Conservation (phyloP, 1,284 basidiomycete species). For the Cerioporus squamosus region DNA sequence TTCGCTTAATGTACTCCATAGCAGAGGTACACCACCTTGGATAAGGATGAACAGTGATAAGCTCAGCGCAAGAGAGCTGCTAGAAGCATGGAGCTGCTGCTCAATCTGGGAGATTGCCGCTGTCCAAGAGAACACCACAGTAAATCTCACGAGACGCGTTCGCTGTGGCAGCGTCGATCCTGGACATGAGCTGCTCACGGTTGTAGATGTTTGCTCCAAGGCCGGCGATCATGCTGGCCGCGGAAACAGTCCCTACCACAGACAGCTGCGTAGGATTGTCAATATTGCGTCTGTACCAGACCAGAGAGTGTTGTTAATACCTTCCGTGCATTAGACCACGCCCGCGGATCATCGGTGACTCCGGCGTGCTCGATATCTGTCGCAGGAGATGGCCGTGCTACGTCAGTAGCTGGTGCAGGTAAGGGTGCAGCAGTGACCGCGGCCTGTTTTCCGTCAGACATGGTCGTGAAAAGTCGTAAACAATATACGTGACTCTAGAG, state of each 20-base stretch:
- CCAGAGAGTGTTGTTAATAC: conserved; percentile 34
- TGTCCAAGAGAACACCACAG: neutral
- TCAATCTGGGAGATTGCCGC: conserved; percentile 74
- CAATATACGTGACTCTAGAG: neutral
- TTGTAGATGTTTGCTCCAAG: conserved; percentile 73
- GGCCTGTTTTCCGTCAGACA: conserved; percentile 7
- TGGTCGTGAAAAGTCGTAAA: neutral
- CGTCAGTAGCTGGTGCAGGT: neutral
- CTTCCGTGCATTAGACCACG: conserved; percentile 75
- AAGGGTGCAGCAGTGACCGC: neutral
- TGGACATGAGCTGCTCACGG: conserved; percentile 46
- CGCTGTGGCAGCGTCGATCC: neutral
- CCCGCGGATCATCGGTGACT: conserved; percentile 78
- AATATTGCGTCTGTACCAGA: neutral
- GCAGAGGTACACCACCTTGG: conserved; percentile 71
- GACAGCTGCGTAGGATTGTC: conserved; percentile 43
- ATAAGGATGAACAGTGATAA: conserved; percentile 80
- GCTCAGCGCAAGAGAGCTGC: conserved; percentile 72
- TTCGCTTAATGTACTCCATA: conserved; percentile 79
- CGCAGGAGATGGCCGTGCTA: neutral
- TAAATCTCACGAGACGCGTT: conserved; percentile 1
- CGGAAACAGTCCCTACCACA: conserved; percentile 60
- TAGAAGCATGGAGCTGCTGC: conserved; percentile 64
- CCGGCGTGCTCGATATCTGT: conserved; percentile 68
- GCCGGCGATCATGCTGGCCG: conserved; percentile 70